Conservation (phyloP, 1,139 yeast genomes). For the Geotrichum bryndzae region DNA sequence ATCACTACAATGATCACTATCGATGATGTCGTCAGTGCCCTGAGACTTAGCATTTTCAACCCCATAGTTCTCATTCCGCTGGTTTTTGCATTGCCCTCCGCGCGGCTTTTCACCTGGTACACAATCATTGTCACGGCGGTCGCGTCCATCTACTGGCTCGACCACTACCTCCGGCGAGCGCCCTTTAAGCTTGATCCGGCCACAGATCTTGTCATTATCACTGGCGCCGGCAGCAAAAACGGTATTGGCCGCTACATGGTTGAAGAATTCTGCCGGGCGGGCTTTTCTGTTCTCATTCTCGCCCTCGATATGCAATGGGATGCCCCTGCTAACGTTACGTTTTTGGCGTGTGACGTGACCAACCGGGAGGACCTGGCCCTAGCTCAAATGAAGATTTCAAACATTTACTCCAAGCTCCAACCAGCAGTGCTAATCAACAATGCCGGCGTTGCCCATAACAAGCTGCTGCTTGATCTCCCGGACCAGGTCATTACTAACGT, state of each 20-base stretch:
- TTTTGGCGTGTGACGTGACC: constrained; percentile 47
- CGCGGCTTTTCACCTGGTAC: background rate
- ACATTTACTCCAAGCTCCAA: background rate
- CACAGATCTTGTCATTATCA: constrained; percentile 43
- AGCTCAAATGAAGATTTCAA: constrained; percentile 20
- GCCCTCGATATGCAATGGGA: constrained; percentile 48
- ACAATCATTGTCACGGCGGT: constrained; percentile 29
- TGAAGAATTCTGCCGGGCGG: constrained; percentile 33
- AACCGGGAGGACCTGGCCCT: constrained; percentile 34
- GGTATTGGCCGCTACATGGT: constrained; percentile 54
- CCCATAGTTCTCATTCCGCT: background rate
- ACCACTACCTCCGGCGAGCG: constrained; percentile 17
- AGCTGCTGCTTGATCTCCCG: constrained; percentile 39
- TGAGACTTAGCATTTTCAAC: background rate
- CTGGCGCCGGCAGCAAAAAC: constrained; percentile 52
- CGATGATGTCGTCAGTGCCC: background rate
- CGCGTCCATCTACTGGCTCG: background rate
- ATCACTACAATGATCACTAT: background rate
- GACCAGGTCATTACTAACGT: constrained; percentile 32
- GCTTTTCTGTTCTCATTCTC: constrained; percentile 42
- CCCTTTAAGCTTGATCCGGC: constrained; percentile 21
- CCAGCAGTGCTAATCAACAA: constrained; percentile 57
- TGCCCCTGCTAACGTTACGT: constrained; percentile 36
- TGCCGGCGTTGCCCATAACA: constrained; percentile 62
- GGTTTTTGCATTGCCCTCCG: background rate